A percentile compares a stretch with the other conserved stretches of the same genome.
Evolutionary conservation across 2,329 filamentous ascomycete genomes (phyloP).

Genomic region (Arthroderma sp.): DNA sequence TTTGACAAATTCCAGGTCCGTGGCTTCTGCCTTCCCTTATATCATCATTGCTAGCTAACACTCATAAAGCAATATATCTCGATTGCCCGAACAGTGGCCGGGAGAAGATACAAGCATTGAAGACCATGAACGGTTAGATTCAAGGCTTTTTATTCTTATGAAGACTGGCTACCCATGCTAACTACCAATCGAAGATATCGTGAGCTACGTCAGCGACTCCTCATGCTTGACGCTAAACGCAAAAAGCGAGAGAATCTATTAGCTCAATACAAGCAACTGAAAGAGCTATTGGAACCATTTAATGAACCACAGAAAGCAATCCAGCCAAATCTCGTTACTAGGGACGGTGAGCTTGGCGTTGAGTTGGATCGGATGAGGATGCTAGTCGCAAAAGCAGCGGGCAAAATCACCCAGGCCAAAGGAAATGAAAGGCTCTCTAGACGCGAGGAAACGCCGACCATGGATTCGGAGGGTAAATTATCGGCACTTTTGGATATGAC

Average conservation of each 20-base stretch:
- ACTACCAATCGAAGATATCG: conserved; percentile 20
- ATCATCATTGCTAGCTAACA: conserved; percentile 4
- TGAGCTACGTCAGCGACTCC: conserved; percentile 30
- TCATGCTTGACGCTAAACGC: conserved; percentile 32
- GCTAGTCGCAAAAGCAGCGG: conserved; percentile 31
- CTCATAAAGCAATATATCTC: conserved; percentile 24
- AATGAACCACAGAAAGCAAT: conserved; percentile 36
- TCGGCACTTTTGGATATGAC: conserved; percentile 27
- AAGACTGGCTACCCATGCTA: background rate
- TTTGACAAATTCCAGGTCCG: conserved; percentile 26
- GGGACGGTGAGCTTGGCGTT: conserved; percentile 36
- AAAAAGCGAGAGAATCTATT: conserved; percentile 35
- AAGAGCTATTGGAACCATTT: conserved; percentile 37
- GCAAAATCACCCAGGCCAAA: conserved; percentile 22
- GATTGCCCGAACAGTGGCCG: conserved; percentile 25
- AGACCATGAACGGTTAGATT: conserved; percentile 21
- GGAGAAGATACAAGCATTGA: conserved; percentile 20
- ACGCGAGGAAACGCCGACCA: background rate
- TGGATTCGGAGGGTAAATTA: conserved; percentile 20
- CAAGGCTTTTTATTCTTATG: background rate
- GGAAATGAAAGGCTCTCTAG: background rate
- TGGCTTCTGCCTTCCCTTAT: background rate
- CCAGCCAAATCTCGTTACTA: conserved; percentile 42
- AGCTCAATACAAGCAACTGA: conserved; percentile 34
- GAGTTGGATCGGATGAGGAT: conserved; percentile 40